A percentile compares a stretch with the other conserved stretches of the same genome.
phyloP scores from a whole-genome alignment of 176 grass and related monocot genomes.

The Rhynchospora pubera region DNA sequence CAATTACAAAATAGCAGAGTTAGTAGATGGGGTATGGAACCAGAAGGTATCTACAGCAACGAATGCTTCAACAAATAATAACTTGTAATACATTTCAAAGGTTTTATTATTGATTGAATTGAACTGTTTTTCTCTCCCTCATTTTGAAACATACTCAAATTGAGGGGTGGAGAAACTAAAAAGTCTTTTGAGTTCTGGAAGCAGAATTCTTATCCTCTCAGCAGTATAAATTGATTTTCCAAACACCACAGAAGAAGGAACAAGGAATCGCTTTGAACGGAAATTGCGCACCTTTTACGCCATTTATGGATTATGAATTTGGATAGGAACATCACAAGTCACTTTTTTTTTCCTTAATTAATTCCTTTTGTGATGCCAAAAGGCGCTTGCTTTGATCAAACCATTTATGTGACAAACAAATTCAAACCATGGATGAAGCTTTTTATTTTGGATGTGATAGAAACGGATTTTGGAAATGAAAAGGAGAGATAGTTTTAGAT shows the following conservation, averaged over 20 bases:
- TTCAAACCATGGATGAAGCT: background rate
- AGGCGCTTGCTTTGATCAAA: background rate
- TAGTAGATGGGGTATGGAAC: background rate
- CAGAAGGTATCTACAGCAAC: background rate
- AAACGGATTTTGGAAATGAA: background rate
- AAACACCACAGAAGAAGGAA: background rate
- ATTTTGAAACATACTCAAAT: background rate
- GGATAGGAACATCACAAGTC: background rate
- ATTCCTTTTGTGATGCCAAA: background rate
- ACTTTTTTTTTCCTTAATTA: background rate
- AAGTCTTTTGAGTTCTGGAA: background rate
- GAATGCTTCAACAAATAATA: background rate
- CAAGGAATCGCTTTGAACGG: background rate
- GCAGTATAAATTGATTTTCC: background rate
- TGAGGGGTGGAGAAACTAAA: background rate
- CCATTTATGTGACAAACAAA: slow-evolving; percentile 5
- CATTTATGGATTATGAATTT: background rate
- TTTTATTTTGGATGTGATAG: background rate
- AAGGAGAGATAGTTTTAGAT: slow-evolving; percentile 17
- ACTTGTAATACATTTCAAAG: background rate
- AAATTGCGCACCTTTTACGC: background rate
- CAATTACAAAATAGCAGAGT: background rate
- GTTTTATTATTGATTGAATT: background rate
- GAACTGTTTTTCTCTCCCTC: background rate
- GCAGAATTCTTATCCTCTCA: background rate